phyloP scores from a whole-genome alignment of 1,139 yeast genomes.

The Saccharomyces hybrid region DNA sequence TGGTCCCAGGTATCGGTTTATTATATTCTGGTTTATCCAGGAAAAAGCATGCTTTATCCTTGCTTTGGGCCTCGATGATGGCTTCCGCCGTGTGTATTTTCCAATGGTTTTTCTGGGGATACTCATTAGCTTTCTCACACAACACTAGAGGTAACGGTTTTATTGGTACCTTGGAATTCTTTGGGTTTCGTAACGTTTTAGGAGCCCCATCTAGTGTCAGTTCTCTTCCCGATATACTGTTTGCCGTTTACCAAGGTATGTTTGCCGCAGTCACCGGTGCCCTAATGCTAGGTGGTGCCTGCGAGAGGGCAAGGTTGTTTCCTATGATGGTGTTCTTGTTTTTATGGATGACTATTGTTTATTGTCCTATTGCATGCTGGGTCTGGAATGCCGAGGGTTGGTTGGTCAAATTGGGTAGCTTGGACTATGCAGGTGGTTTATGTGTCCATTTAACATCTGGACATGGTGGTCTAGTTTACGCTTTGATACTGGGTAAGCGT shows the following conservation, averaged over 20 bases:
- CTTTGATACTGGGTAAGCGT: conserved; percentile 86
- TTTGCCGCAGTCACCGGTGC: conserved; percentile 89
- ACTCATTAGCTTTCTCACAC: conserved; percentile 76
- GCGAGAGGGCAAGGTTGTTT: conserved; percentile 92
- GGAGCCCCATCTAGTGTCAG: conserved; percentile 70
- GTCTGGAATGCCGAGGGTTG: conserved; percentile 93
- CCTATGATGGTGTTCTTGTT: conserved; percentile 94
- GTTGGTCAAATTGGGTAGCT: conserved; percentile 72
- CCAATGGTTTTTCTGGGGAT: conserved; percentile 99
- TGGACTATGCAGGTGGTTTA: conserved; percentile 97
- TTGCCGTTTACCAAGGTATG: conserved; percentile 91
- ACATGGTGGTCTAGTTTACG: conserved; percentile 89
- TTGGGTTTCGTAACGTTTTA: conserved; percentile 68
- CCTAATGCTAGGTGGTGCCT: conserved; percentile 94
- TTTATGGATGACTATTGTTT: conserved; percentile 92
- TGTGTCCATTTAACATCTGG: conserved; percentile 96
- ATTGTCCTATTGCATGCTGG: conserved; percentile 94
- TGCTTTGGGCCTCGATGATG: conserved; percentile 91
- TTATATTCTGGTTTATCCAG: conserved; percentile 86
- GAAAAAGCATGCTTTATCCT: conserved; percentile 83
- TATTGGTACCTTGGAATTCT: conserved; percentile 73
- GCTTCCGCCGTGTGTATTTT: conserved; percentile 72
- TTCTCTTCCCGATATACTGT: conserved; percentile 76
- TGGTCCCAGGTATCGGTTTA: conserved; percentile 91
- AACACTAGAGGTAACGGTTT: conserved; percentile 52